Percentiles rank a stretch among this genome's conserved stretches.
These are phyloP conservation scores for Blastobotrys niveus DNA, from an alignment of 1,139 yeast genomes.

Conservation along the genomic window DNA sequence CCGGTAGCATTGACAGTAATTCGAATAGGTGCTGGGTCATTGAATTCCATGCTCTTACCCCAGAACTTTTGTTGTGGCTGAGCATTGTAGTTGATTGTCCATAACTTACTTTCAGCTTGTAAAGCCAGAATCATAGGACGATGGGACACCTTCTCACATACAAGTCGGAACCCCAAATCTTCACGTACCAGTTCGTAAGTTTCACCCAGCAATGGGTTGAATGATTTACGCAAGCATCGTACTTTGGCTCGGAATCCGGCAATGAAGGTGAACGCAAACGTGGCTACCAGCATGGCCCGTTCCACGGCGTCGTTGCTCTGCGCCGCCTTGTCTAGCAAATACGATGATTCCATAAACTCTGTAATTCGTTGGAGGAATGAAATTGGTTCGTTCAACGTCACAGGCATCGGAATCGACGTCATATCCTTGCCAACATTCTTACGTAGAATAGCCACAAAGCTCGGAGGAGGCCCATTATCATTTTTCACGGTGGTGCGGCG, in stretches of 20 bases:
- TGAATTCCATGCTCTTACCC: conserved; percentile 88
- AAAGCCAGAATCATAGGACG: conserved; percentile 79
- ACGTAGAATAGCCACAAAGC: conserved; percentile 68
- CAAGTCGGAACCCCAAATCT: conserved; percentile 59
- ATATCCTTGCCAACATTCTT: conserved; percentile 91
- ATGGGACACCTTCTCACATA: conserved; percentile 77
- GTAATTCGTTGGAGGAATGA: conserved; percentile 73
- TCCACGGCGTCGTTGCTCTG: conserved; percentile 45
- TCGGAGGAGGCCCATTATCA: conserved; percentile 52
- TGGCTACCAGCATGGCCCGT: conserved; percentile 58
- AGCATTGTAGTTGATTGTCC: conserved; percentile 74
- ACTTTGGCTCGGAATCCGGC: conserved; percentile 68
- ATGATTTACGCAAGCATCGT: conserved; percentile 79
- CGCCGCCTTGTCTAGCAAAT: conserved; percentile 59
- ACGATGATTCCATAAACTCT: conserved; percentile 72
- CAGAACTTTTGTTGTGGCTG: conserved; percentile 87
- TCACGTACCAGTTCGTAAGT: conserved; percentile 80
- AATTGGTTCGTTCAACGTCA: conserved; percentile 86
- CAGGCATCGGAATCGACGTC: conserved; percentile 87
- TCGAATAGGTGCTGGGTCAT: conserved; percentile 62
- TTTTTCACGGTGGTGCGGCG: conserved; percentile 48
- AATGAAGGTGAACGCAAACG: conserved; percentile 73
- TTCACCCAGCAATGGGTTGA: conserved; percentile 86
- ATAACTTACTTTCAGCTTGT: conserved; percentile 62
- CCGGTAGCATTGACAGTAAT: conserved; percentile 55